Evolutionary conservation across 2,329 filamentous ascomycete genomes (phyloP).

Genomic region (Nemania sp.): DNA sequence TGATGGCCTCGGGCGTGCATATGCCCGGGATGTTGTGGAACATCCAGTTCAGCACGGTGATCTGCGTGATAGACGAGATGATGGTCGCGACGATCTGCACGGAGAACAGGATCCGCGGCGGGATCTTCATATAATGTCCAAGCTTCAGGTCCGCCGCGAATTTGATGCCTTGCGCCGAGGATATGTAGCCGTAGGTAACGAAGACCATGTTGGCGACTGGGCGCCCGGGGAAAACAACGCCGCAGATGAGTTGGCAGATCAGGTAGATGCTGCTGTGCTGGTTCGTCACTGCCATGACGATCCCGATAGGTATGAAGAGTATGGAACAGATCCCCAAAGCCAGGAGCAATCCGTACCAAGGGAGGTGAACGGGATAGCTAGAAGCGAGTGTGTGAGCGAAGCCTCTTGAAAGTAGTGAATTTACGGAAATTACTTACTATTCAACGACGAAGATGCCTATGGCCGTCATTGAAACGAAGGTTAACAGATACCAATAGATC

Average conservation of each 20-base stretch:
- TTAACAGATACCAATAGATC: slow-evolving; percentile 77
- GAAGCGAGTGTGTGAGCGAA: slow-evolving; percentile 24
- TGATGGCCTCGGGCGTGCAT: slow-evolving; percentile 78
- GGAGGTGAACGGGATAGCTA: slow-evolving; percentile 77
- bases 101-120: slow-evolving; percentile 75
- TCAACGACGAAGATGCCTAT: slow-evolving; percentile 84
- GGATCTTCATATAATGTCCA: slow-evolving; percentile 87
- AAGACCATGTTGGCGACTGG: slow-evolving; percentile 94
- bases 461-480: slow-evolving; percentile 73
- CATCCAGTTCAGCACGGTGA: slow-evolving; percentile 89
- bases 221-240: slow-evolving; percentile 78
- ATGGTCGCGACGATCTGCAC: slow-evolving; percentile 77
- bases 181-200: slow-evolving; percentile 88
- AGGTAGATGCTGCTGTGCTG: slow-evolving; percentile 86
- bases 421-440: slow-evolving; percentile 60
- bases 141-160: slow-evolving; percentile 87
- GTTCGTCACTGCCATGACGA: slow-evolving; percentile 91
- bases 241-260: slow-evolving; percentile 83
- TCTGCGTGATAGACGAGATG: slow-evolving; percentile 79
- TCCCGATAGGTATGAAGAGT: slow-evolving; percentile 88
- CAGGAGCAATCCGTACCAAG: slow-evolving; percentile 83
- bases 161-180: slow-evolving; percentile 84
- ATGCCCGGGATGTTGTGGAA: slow-evolving; percentile 75
- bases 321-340: slow-evolving; percentile 76
- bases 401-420: not conserved